Evolutionary conservation across 2,329 filamentous ascomycete genomes (phyloP), one percentile per base, ranked within the genome.

Genomic region (Hypomyces rosellus): DNA sequence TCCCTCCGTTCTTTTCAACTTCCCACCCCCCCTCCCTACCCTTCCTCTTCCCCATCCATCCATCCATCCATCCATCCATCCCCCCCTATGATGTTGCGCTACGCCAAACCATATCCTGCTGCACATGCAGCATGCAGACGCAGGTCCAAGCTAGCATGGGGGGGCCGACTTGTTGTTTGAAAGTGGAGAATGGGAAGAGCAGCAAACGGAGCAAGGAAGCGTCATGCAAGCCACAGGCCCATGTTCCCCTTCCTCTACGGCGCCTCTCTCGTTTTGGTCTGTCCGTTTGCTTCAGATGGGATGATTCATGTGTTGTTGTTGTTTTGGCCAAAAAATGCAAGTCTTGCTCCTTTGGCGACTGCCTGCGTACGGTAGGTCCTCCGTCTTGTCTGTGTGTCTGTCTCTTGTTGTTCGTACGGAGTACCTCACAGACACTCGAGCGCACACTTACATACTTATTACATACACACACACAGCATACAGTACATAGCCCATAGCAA

Each of bases 91-190:
- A 30, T 30, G 25, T 30, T 30, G 25, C 25, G 25, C 42, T 9
- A 46, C 49, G 52, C 53, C 43, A 49, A 53, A 53, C 54, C 45
- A 30, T 42, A 49, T 55, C 48, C 50, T 53, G 45, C 48, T 36
- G 25, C 18, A 43, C 54, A 33, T 55, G 54, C 54, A 56, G 49
- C 43, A 20, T 43, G 45, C 50, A 46, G 54, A 56, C 46, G 54
- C 54, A 56, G 54, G 54, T 56, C 54, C 54, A 52, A 34, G 42
- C 43, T 49, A 48, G 46, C 34, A 42, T 18, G 34, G 49, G 34
- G 49, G 25, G 25, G 25, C 25, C 25, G 25, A 5, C 25, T 30
- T 30, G 25, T 30, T 30, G 25, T 30, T 30, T 30, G 25, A 30
- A 30, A 30, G 25, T 51, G 49, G 49, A 51, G 49, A 39, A 45